Percentiles rank a stretch among this genome's conserved stretches.
Evolutionary conservation across 345 rosid genomes (phyloP).

Genomic region (Salix purpurea): DNA sequence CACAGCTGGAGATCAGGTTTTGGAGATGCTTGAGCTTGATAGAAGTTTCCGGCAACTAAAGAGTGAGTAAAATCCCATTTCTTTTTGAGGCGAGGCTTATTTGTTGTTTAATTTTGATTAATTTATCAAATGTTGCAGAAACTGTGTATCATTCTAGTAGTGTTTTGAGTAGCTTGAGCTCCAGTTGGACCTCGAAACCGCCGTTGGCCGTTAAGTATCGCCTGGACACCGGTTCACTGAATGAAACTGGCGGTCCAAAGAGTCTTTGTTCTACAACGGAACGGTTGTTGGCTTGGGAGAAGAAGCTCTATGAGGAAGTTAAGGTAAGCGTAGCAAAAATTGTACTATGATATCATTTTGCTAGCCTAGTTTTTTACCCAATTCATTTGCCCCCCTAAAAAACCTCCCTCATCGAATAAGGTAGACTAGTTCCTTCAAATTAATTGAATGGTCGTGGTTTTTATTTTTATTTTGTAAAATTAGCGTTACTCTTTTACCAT

Average conservation of each 20-base stretch:
- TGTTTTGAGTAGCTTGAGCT: constrained; percentile 79
- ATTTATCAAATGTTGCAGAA: constrained; percentile 38
- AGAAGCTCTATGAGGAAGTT: constrained; percentile 86
- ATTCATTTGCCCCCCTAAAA: too few relatives aligned
- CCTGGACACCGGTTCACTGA: constrained; percentile 58
- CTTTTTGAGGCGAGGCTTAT: neutral
- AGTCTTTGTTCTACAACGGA: constrained; percentile 87
- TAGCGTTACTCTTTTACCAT: neutral
- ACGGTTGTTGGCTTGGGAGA: constrained; percentile 95
- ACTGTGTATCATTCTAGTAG: constrained; percentile 95
- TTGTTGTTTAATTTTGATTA: neutral
- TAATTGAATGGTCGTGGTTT: neutral
- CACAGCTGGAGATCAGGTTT: constrained; percentile 68
- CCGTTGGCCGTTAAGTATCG: constrained; percentile 87
- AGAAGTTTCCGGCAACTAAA: constrained; percentile 82
- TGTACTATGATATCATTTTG: neutral
- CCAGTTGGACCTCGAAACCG: constrained; percentile 93
- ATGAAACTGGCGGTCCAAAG: constrained; percentile 54
- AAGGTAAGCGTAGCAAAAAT: constrained; percentile 46
- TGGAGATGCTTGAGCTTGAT: constrained; percentile 90
- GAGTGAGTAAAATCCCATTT: constrained; percentile 36
- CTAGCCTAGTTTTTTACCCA: too few relatives aligned
- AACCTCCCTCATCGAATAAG: too few relatives aligned
- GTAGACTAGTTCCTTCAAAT: too few relatives aligned
- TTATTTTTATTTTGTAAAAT: neutral